A percentile compares a stretch with the other conserved stretches of the same genome.
These are phyloP conservation scores for Trifolium pratense DNA, from an alignment of 306 rosid genomes.

Conservation along the genomic window DNA sequence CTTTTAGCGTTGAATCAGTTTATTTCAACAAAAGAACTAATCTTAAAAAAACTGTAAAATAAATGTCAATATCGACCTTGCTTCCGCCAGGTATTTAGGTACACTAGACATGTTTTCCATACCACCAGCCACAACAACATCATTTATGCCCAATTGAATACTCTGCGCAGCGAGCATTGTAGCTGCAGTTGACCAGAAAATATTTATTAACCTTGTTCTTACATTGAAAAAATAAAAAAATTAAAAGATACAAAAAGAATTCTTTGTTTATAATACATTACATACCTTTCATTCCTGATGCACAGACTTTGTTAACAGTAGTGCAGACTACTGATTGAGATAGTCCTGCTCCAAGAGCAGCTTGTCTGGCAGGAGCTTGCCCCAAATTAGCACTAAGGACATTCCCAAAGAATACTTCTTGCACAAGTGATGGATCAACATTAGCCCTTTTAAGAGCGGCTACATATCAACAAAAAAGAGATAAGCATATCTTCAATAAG, in stretches of 20 bases:
- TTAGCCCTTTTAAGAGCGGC: constrained; percentile 95
- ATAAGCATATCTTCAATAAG: constrained; percentile 5
- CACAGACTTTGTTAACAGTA: constrained; percentile 96
- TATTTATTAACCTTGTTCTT: neutral
- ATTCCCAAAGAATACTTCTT: constrained; percentile 94
- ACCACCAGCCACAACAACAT: constrained; percentile 98
- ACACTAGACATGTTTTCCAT: constrained; percentile 98
- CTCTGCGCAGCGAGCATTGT: constrained; percentile 97
- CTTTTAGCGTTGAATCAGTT: constrained; percentile 47
- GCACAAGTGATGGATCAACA: constrained; percentile 83
- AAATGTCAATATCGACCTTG: constrained; percentile 65
- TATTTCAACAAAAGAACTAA: constrained; percentile 31
- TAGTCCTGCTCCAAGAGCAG: constrained; percentile 96
- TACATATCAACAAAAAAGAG: constrained; percentile 40
- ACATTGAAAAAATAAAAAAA: neutral
- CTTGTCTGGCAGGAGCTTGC: constrained; percentile 99
- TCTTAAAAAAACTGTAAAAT: constrained; percentile 25
- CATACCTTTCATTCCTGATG: constrained; percentile 96
- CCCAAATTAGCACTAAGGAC: constrained; percentile 98
- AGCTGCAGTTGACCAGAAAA: constrained; percentile 61
- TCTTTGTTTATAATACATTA: neutral
- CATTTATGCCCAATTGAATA: constrained; percentile 92
- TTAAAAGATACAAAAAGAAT: constrained; percentile 5
- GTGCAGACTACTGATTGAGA: constrained; percentile 82
- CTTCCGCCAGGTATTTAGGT: constrained; percentile 94